These are phyloP conservation scores for Ustilago vetiveriae DNA, from an alignment of 1,284 basidiomycete species.

Conservation along the genomic window DNA sequence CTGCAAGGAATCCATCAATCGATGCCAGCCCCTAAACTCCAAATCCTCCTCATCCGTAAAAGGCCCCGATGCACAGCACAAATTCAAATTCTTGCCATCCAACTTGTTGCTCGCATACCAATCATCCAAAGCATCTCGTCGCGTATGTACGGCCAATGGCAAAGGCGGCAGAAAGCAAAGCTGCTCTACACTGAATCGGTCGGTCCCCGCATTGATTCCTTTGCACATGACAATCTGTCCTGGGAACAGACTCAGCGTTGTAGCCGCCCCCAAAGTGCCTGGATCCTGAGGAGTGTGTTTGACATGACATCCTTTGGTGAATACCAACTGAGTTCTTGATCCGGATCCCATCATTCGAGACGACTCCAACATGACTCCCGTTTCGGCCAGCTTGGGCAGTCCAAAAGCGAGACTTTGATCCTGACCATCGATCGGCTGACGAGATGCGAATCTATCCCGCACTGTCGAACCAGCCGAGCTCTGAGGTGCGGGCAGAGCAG, in stretches of 20 bases:
- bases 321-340: conserved; percentile 47
- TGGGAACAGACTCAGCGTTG: conserved; percentile 77
- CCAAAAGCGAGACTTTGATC: conserved; percentile 11
- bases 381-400: conserved; percentile 35
- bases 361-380: conserved; percentile 53
- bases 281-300: conserved; percentile 44
- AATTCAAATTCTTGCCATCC: conserved; percentile 35
- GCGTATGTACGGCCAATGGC: conserved; percentile 50
- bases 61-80: conserved; percentile 51
- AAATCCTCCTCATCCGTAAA: conserved; percentile 50
- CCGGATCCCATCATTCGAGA: conserved; percentile 60
- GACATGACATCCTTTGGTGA: conserved; percentile 46
- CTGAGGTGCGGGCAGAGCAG: conserved; percentile 22
- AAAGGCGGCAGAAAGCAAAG: conserved; percentile 72
- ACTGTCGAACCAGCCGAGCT: conserved; percentile 17
- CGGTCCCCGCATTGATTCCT: conserved; percentile 89
- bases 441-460: conserved; percentile 4
- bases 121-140: conserved; percentile 39
- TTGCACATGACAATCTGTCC: conserved; percentile 88
- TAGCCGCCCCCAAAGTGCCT: conserved; percentile 24
- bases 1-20: conserved; percentile 57
- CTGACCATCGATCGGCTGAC: background rate
- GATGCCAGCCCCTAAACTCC: conserved; percentile 58
- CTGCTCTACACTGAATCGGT: conserved; percentile 84
- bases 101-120: conserved; percentile 33